Base-by-base conservation (phyloP, 768 basidiomycete species). In the Tricholoma flavovirens region DNA sequence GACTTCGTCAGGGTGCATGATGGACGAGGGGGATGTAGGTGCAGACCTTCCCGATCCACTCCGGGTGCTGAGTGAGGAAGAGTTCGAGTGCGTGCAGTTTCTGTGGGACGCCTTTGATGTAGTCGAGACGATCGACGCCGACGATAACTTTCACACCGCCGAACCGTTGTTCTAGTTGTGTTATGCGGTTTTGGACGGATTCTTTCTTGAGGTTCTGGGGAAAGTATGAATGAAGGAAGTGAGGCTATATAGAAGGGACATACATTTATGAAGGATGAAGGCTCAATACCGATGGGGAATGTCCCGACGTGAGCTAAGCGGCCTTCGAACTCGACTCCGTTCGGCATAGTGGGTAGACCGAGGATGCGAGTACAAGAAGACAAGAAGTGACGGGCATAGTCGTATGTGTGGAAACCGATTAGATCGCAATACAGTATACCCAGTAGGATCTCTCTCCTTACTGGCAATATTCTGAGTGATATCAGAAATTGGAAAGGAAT, bases 91-190 rank as follows among this genome's bases (percentile, higher is more conserved):
- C 95, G 67, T 98, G 93, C 49, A 99, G 73, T 73, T 99, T 99
- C 71, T 99, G 97, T 1, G 97, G 97, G 32, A 99, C 93, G 66
- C 97, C 97, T 79, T 99, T 99, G 86, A 99, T 98, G 74, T 99
- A 99, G 69, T 99, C 97, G 53, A 99, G 80, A 45, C 97, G 87
- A 70, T 99, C 97, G 24, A 99, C 97, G 51, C 97, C 97, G 60
- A 98, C 93, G 68, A 99, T 97, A 65, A 99, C 87, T 72, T 98
- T 98, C 67, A 93, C 90, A 48, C 90, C 96, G 45, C 86, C 82
- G 72, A 98, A 99, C 49, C 95, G 86, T 58, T 90, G 86, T 71
- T 94, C 88, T 24, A 99, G 81, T 57, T 87, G 82, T 45, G 80
- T 67, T 58, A 98, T 83, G 36, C 97, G 88, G 58, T 83, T 79